Percentiles rank a stretch among this genome's conserved stretches.
These are phyloP conservation scores for Phaeophleospora eucalypticola DNA, from an alignment of 2,329 filamentous ascomycete species.

Conservation along the genomic window DNA sequence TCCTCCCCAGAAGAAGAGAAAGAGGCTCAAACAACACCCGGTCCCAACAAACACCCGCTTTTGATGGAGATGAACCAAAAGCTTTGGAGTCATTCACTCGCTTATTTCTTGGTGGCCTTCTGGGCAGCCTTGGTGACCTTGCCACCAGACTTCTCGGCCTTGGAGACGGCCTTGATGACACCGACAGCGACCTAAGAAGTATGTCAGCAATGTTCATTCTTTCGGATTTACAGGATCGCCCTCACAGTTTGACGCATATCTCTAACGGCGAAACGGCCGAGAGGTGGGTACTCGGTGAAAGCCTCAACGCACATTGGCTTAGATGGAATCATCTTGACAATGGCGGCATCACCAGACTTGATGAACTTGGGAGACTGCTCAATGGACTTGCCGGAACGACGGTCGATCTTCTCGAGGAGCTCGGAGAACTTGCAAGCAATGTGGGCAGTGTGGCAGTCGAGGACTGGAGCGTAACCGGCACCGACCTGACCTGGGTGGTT, in stretches of 20 bases:
- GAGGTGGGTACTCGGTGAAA: slow-evolving; percentile 99
- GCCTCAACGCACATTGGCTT: slow-evolving; percentile 99
- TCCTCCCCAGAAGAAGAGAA: slow-evolving; percentile 4
- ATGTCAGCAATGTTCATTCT: slow-evolving; percentile 32
- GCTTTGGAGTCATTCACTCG: slow-evolving; percentile 14
- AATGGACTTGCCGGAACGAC: slow-evolving; percentile 97
- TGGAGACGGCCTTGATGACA: slow-evolving; percentile 36
- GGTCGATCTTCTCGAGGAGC: slow-evolving; percentile 99
- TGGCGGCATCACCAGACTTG: slow-evolving; percentile 99
- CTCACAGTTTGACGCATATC: slow-evolving; percentile 79
- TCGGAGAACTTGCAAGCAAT: slow-evolving; percentile 99
- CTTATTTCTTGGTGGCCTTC: slow-evolving; percentile 40
- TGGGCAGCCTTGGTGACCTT: slow-evolving; percentile 49
- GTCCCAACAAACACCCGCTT: slow-evolving; percentile 22
- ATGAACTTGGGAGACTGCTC: slow-evolving; percentile 96
- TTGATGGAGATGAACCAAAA: slow-evolving; percentile 13
- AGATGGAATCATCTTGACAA: slow-evolving; percentile 99
- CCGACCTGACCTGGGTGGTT: slow-evolving; percentile 99
- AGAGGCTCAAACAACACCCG: slow-evolving; percentile 16
- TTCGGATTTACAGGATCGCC: neutral
- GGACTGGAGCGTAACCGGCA: slow-evolving; percentile 97
- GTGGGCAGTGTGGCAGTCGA: slow-evolving; percentile 99
- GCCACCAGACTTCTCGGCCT: slow-evolving; percentile 43
- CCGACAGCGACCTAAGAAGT: slow-evolving; percentile 6
- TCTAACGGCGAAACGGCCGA: slow-evolving; percentile 99